Base-by-base conservation (phyloP, 495 filamentous ascomycete genomes). In the Penicillium flavigenum region DNA sequence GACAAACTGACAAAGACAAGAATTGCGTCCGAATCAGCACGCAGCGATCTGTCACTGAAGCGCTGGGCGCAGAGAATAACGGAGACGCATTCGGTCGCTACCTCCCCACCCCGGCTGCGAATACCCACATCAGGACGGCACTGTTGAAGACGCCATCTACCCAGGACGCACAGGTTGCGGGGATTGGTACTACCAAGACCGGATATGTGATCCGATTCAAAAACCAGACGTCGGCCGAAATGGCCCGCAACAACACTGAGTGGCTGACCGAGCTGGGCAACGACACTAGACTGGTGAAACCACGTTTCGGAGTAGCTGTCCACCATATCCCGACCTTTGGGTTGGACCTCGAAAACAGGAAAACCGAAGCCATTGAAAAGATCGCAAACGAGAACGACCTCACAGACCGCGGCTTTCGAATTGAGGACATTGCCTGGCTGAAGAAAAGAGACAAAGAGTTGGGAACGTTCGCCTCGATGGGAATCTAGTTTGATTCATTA, bases 121-220 rank as follows among this genome's bases (percentile, higher is more conserved):
- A 62, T 43, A 11, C 17, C 26, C 50, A 66, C 39, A 69, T 69
- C 45, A 16, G 48, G 17, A 57, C 50, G 0, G 60, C 64, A 7
- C 58, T 67, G 4, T 11, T 32, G 45, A 67, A 55, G 38, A 36
- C 56, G 17, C 38, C 10, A 11, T 22, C 55, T 3, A 65, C 64
- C 1, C 42, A 70, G 29, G 58, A 70, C 17, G 49, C 41, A 6
- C 46, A 67, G 27, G 59, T 66, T 10, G 51, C 54, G 14, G 64
- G 60, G 0, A 50, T 70, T 34, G 45, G 64, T 10, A 65, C 57
- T 10, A 70, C 56, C 3, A 60, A 63, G 32, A 65, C 61, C 4
- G 60, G 66, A 45, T 68, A 63, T 51, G 24, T 66, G 17, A 66
- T 63, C 42, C 34, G 58, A 38, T 68, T 65, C 43, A 49, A 52